These are phyloP conservation scores for Suillus cothurnatus DNA, from an alignment of 768 basidiomycete species.

Conservation along the genomic window DNA sequence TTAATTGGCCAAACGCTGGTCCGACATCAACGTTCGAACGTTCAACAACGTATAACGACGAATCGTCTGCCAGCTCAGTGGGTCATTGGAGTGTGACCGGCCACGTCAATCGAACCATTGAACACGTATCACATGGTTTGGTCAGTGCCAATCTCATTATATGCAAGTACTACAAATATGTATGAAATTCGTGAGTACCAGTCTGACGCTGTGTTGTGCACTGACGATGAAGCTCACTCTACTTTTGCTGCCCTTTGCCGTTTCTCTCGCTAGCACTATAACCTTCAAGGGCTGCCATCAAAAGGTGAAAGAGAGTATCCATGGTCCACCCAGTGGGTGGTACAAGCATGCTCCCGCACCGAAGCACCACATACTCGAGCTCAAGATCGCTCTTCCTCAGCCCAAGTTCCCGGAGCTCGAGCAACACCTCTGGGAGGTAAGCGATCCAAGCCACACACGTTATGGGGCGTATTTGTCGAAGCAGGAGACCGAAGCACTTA, in stretches of 20 bases:
- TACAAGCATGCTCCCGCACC: not conserved
- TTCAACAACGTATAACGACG: not conserved
- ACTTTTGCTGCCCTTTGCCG: conserved; percentile 2
- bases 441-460: not conserved
- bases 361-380: not conserved
- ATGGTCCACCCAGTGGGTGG: not conserved
- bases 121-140: no score
- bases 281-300: not conserved
- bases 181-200: not conserved
- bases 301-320: not conserved
- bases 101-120: no score
- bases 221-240: not conserved
- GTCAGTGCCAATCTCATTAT: not conserved
- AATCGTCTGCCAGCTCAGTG: not conserved
- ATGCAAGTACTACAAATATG: not conserved
- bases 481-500: not conserved
- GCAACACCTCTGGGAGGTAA: not conserved
- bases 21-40: no score
- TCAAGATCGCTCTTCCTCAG: conserved; percentile 33
- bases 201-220: not conserved
- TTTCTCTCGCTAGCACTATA: conserved; percentile 15
- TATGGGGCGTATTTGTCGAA: not conserved
- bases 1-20: no score
- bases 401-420: not conserved
- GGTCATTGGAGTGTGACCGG: not conserved